Conservation (phyloP, 345 rosid species). For the Moricandia arvensis region DNA sequence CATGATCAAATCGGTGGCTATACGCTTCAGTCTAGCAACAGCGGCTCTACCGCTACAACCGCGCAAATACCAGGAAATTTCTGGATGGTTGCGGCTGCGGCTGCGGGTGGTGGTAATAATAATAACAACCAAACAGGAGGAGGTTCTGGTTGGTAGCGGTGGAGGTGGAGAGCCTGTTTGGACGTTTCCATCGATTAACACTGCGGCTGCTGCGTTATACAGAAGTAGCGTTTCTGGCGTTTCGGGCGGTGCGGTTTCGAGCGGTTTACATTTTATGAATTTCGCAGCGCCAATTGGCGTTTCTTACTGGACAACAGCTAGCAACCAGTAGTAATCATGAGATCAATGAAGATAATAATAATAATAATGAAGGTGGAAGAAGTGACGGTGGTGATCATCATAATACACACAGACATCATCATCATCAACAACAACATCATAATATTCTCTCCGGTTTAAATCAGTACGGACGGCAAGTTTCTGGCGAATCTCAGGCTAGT, state of each 20-base stretch:
- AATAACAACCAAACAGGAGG: constrained; percentile 42
- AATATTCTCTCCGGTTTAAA: constrained; percentile 72
- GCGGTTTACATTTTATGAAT: constrained; percentile 95
- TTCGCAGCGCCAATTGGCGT: constrained; percentile 84
- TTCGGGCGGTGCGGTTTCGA: constrained; percentile 58
- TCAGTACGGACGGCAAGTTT: constrained; percentile 51
- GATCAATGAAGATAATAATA: constrained; percentile 33
- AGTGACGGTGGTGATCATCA: constrained; percentile 41
- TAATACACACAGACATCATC: constrained; percentile 28
- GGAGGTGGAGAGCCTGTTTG: constrained; percentile 82
- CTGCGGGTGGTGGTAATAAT: neutral
- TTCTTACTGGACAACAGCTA: constrained; percentile 73
- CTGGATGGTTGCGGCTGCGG: constrained; percentile 83
- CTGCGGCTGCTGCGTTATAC: constrained; percentile 54
- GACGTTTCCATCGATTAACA: constrained; percentile 79
- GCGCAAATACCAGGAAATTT: constrained; percentile 78
- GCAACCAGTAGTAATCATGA: constrained; percentile 45
- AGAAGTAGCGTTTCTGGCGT: constrained; percentile 61
- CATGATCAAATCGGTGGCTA: constrained; percentile 64
- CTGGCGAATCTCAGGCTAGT: constrained; percentile 74
- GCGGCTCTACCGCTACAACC: constrained; percentile 51
- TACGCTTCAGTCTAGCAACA: constrained; percentile 58
- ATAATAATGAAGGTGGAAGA: constrained; percentile 30
- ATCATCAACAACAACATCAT: constrained; percentile 35
- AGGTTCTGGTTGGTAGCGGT: constrained; percentile 28